Evolutionary conservation across 2,329 filamentous ascomycete genomes (phyloP), one percentile per base, ranked within the genome.

Genomic region (Ambrosiella xylebori): DNA sequence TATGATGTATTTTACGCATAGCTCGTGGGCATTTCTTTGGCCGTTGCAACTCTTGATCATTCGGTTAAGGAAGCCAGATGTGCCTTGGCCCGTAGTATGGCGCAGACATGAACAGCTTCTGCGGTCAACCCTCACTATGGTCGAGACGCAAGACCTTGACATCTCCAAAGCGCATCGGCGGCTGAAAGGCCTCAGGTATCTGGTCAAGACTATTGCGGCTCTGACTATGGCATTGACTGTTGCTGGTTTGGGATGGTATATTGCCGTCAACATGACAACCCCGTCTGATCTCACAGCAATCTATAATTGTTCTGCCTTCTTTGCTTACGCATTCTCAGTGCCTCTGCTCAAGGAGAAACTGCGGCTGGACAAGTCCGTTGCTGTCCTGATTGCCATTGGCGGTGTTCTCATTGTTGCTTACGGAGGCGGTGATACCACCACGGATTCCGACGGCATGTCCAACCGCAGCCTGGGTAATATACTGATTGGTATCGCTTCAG

Each of bases 251-350:
- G 91, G 85, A 65, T 98, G 93, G 93, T 98, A 97, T 66, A 77
- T 97, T 40, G 91, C 93, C 13, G 91, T 98, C 60, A 87, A 88
- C 70, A 73, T 95, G 75, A 98, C 93, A 0, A 95, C 87, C 2
- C 86, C 93, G 2, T 89, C 86, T 63, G 93, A 98, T 69, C 72
- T 98, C 65, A 98, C 93, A 0, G 93, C 93, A 57, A 98, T 98
- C 65, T 98, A 98, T 78, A 98, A 98, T 72, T 98, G 93, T 76
- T 95, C 88, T 57, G 91, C 93, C 60, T 98, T 98, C 71, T 98
- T 98, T 69, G 93, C 93, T 54, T 98, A 98, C 68, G 91, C 88
- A 11, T 98, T 98, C 68, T 94, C 87, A 51, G 89, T 98, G 50
- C 89, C 90, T 0, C 71, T 98, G 15, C 76, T 98, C 1, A 82